Base-by-base conservation (phyloP, 345 rosid genomes). In the Eucalyptus regnans region DNA sequence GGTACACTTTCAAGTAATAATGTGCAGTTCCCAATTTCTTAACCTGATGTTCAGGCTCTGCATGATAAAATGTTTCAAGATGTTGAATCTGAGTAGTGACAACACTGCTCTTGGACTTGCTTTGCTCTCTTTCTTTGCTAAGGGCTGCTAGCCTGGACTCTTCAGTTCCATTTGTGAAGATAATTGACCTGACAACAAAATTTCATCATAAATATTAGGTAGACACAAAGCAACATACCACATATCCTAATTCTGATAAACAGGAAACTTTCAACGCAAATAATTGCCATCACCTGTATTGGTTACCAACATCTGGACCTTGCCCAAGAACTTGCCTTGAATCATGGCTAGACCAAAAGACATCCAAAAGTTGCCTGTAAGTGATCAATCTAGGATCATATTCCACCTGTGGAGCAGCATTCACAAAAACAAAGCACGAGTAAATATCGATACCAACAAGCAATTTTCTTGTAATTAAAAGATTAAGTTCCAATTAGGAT, bases 21-120 rank as follows among this genome's bases (percentile, higher is more conserved):
- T 48, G 41, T 18, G 48, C 3, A 0, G 48, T 76, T 37, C 83
- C 27, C 25, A 76, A 37, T 37, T 37, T 4, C 46, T 46, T 88
- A 86, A 94, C 99, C 98, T 97, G 99, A 93, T 98, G 99, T 86
- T 97, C 98, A 87, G 98, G 94, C 88, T 97, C 99, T 14, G 99
- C 99, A 51, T 93, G 96, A 91, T 95, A 95, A 92, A 97, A 98
- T 14, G 91, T 54, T 50, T 85, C 92, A 1, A 95, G 95, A 87
- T 91, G 94, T 94, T 95, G 97, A 91, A 98, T 92, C 91, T 97
- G 99, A 87, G 99, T 98, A 44, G 95, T 94, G 10, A 98, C 97
- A 43, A 97, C 90, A 87, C 96, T 95, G 90, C 91, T 95, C 91
- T 94, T 96, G 25, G 94, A 96, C 89, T 89, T 94, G 44, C 92